Evolutionary conservation across 768 basidiomycete species (phyloP).

Genomic region (Suillus bovinus): DNA sequence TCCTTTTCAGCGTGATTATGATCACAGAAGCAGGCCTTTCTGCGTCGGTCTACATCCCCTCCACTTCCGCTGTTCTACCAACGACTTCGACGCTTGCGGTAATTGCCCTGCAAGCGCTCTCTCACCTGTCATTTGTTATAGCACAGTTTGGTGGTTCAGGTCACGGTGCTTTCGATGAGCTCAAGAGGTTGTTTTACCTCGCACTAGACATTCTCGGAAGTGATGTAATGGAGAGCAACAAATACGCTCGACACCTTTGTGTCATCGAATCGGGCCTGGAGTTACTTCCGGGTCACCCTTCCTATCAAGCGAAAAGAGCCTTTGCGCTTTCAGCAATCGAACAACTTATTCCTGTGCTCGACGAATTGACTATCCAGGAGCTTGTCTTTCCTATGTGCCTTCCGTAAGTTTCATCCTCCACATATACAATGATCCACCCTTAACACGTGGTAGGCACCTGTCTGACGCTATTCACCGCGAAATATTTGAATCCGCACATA

Average conservation of each 20-base stretch:
- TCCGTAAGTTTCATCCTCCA: conserved; percentile 49
- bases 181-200: conserved; percentile 74
- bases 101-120: conserved; percentile 55
- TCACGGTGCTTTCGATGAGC: conserved; percentile 61
- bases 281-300: conserved; percentile 24
- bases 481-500: conserved; percentile 86
- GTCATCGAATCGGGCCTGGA: conserved; percentile 28
- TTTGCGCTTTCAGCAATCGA: conserved; percentile 76
- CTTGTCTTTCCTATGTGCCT: conserved; percentile 61
- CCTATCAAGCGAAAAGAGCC: conserved; percentile 44
- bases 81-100: conserved; percentile 53
- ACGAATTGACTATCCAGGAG: conserved; percentile 50
- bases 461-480: conserved; percentile 60
- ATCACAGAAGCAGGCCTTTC: conserved; percentile 62
- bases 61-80: conserved; percentile 27
- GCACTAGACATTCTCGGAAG: conserved; percentile 70
- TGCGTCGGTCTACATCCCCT: conserved; percentile 52
- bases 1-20: conserved; percentile 76
- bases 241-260: conserved; percentile 39
- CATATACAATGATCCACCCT: not conserved
- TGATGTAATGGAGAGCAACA: conserved; percentile 36
- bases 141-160: conserved; percentile 73
- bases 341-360: conserved; percentile 68
- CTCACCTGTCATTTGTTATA: conserved; percentile 73
- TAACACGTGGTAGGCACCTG: conserved; percentile 49